phyloP scores from a whole-genome alignment of 2,329 filamentous ascomycete genomes.

The Nectriaceae sp. region DNA sequence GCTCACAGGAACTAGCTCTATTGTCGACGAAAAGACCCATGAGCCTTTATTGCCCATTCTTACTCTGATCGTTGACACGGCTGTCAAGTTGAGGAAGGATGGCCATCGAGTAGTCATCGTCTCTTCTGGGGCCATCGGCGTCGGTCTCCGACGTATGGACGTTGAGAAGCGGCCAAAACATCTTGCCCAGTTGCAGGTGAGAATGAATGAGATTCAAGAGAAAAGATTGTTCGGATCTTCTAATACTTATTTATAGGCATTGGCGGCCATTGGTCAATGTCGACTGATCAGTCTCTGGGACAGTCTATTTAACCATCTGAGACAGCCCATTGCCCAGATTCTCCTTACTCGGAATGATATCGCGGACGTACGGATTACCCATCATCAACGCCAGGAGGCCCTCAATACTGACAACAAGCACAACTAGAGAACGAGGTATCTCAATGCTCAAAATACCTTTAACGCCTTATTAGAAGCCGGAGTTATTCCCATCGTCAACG shows the following conservation, averaged over 20 bases:
- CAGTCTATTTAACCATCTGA: constrained; percentile 81
- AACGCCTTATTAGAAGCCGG: constrained; percentile 88
- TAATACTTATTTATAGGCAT: constrained; percentile 3
- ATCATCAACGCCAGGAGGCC: constrained; percentile 3
- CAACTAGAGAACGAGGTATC: constrained; percentile 80
- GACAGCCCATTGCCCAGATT: constrained; percentile 92
- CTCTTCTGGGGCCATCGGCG: constrained; percentile 94
- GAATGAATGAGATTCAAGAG: constrained; percentile 3
- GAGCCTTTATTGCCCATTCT: constrained; percentile 90
- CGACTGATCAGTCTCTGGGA: constrained; percentile 96
- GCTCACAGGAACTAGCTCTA: constrained; percentile 87
- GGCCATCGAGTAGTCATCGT: constrained; percentile 95
- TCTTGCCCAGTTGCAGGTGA: constrained; percentile 80
- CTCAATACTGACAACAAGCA: constrained; percentile 5
- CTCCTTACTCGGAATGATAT: constrained; percentile 95
- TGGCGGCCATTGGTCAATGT: constrained; percentile 95
- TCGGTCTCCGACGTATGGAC: constrained; percentile 89
- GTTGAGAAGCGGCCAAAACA: constrained; percentile 86
- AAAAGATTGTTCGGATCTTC: not conserved
- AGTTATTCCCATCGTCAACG: constrained; percentile 97
- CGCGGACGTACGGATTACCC: constrained; percentile 67
- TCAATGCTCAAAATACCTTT: constrained; percentile 96
- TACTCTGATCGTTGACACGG: constrained; percentile 91
- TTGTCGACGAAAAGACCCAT: constrained; percentile 94
- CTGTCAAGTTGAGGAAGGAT: constrained; percentile 82